Conservation (phyloP, 2,329 filamentous ascomycete genomes). For the Sphaceloma murrayae region DNA sequence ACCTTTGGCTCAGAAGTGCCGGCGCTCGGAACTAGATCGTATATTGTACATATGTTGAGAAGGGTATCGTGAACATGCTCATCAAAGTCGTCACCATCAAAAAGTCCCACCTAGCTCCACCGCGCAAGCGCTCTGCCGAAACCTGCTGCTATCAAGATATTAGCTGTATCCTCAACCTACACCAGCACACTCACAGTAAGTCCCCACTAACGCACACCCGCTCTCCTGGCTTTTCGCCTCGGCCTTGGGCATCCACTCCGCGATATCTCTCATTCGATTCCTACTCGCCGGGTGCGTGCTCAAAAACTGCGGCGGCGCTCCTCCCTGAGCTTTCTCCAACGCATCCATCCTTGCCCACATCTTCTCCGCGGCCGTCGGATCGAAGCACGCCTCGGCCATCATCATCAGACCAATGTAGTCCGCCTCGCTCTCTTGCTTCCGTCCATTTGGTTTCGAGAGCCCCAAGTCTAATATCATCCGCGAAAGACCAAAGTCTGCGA, state of each 20-base stretch:
- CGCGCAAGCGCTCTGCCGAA: constrained; percentile 8
- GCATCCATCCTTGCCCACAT: constrained; percentile 49
- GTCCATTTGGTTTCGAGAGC: constrained; percentile 58
- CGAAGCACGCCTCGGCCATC: constrained; percentile 72
- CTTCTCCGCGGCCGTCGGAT: constrained; percentile 55
- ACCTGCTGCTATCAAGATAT: background rate
- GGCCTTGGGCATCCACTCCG: constrained; percentile 45
- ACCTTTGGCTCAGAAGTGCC: too few species aligned
- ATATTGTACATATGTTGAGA: too few species aligned
- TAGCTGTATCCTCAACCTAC: background rate
- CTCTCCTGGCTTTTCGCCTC: constrained; percentile 28
- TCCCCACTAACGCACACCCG: constrained; percentile 14
- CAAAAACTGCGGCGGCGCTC: constrained; percentile 57
- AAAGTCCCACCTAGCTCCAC: background rate
- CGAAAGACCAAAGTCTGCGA: constrained; percentile 28
- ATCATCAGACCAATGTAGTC: constrained; percentile 75
- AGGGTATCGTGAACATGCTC: constrained; percentile 1
- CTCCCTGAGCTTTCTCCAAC: constrained; percentile 48
- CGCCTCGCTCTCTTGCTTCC: constrained; percentile 64
- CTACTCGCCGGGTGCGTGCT: constrained; percentile 67
- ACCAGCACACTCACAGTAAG: constrained; percentile 17
- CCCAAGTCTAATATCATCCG: constrained; percentile 48
- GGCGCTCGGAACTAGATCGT: too few species aligned
- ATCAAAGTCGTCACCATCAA: background rate
- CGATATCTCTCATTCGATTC: constrained; percentile 55